These are phyloP conservation scores for Smallanthus sonchifolius DNA, from an alignment of 129 eudicot species.

Conservation along the genomic window DNA sequence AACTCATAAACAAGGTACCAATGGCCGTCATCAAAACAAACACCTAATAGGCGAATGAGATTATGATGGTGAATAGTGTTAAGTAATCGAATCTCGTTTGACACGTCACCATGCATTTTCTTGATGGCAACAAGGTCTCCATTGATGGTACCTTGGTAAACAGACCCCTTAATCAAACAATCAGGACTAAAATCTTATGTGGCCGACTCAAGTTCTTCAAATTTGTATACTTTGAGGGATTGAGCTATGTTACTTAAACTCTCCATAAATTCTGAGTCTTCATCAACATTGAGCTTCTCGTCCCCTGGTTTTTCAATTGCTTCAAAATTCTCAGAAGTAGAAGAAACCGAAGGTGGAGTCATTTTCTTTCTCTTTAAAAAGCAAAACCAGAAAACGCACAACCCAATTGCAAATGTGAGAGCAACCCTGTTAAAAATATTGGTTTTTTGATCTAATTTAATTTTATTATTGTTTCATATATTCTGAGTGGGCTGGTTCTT, in stretches of 20 bases:
- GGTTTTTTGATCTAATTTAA: too few species aligned
- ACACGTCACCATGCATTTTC: constrained; percentile 75
- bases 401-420: constrained; percentile 28
- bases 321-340: constrained; percentile 55
- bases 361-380: constrained; percentile 25
- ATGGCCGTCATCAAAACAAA: constrained; percentile 55
- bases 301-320: constrained; percentile 42
- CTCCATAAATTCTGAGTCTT: constrained; percentile 46
- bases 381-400: constrained; percentile 38
- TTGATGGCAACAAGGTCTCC: constrained; percentile 79
- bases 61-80: constrained; percentile 75
- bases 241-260: constrained; percentile 63
- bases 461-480: too few species aligned
- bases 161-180: constrained; percentile 67
- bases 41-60: constrained; percentile 62
- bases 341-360: constrained; percentile 20
- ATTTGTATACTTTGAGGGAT: constrained; percentile 62
- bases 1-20: constrained; percentile 90
- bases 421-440: too few species aligned
- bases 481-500: too few species aligned
- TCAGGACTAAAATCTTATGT: constrained; percentile 59
- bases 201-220: constrained; percentile 57
- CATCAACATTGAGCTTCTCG: constrained; percentile 43
- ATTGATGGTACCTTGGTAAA: constrained; percentile 66
- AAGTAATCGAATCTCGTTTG: constrained; percentile 62